Percentiles rank a stretch among this genome's conserved stretches.
These are phyloP conservation scores for Triticum turgidum DNA, from an alignment of 176 grass and related monocot species.

Conservation along the genomic window DNA sequence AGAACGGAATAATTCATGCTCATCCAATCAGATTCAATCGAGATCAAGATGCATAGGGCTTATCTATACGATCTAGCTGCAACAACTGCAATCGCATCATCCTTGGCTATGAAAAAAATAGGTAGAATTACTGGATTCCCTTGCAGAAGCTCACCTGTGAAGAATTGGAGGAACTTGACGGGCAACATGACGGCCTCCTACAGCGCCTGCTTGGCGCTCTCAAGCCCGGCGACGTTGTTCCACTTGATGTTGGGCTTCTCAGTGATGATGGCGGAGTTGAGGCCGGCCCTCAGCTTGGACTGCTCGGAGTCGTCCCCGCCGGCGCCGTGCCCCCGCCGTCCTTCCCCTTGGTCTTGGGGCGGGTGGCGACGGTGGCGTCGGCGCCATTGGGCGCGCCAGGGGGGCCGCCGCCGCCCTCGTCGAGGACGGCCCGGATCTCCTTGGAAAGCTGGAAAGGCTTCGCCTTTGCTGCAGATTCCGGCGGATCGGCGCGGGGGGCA, in stretches of 20 bases:
- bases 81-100: no score
- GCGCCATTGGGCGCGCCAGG: constrained; percentile 52
- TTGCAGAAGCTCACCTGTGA: constrained; percentile 59
- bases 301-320: constrained; percentile 87
- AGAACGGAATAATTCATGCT: no score
- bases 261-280: constrained; percentile 89
- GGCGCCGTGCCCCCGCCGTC: constrained; percentile 61
- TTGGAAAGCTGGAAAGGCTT: constrained; percentile 16
- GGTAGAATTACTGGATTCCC: neutral
- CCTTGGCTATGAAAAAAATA: neutral
- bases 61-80: no score
- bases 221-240: constrained; percentile 88
- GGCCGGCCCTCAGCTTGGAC: constrained; percentile 74
- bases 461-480: no score
- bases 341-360: constrained; percentile 96
- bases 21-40: no score
- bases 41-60: no score
- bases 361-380: constrained; percentile 72
- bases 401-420: constrained; percentile 64
- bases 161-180: constrained; percentile 99
- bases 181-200: constrained; percentile 96
- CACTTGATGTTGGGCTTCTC: constrained; percentile 99
- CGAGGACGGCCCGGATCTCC: constrained; percentile 95
- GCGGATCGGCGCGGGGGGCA: no score
- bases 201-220: constrained; percentile 94